A percentile compares a stretch with the other conserved stretches of the same genome.
Evolutionary conservation across 1,139 yeast genomes (phyloP).

Genomic region (Chernovozyma aurita): DNA sequence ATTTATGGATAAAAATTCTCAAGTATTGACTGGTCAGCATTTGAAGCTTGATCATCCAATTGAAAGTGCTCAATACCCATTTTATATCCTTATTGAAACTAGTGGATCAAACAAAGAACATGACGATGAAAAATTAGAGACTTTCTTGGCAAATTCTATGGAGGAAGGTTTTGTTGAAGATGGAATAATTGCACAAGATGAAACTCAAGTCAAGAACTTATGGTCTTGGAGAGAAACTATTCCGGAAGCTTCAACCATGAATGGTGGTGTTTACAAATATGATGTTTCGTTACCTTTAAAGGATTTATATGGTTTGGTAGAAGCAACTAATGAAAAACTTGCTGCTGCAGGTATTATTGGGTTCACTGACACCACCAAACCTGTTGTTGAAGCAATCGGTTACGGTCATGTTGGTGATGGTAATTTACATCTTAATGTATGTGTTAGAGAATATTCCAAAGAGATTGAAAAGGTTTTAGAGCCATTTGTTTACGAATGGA

Average conservation of each 20-base stretch:
- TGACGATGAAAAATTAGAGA: slow-evolving; percentile 72
- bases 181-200: slow-evolving; percentile 96
- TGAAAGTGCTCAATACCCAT: slow-evolving; percentile 71
- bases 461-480: slow-evolving; percentile 74
- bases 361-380: slow-evolving; percentile 57
- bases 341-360: slow-evolving; percentile 56
- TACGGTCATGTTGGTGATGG: slow-evolving; percentile 98
- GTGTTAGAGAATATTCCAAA: slow-evolving; percentile 79
- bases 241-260: slow-evolving; percentile 81
- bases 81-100: slow-evolving; percentile 87
- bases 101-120: slow-evolving; percentile 89
- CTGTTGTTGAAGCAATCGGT: slow-evolving; percentile 85
- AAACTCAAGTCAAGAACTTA: slow-evolving; percentile 71
- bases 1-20: slow-evolving; percentile 84
- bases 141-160: slow-evolving; percentile 78
- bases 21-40: slow-evolving; percentile 55
- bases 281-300: slow-evolving; percentile 87
- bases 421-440: slow-evolving; percentile 85
- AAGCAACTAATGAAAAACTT: slow-evolving; percentile 61
- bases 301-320: slow-evolving; percentile 76
- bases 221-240: slow-evolving; percentile 96
- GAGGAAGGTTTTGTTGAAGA: slow-evolving; percentile 79
- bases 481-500: slow-evolving; percentile 93
- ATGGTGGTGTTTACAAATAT: slow-evolving; percentile 94
- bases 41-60: slow-evolving; percentile 67